phyloP scores from a whole-genome alignment of 257 asterid species.

The Solanum verrucosum region DNA sequence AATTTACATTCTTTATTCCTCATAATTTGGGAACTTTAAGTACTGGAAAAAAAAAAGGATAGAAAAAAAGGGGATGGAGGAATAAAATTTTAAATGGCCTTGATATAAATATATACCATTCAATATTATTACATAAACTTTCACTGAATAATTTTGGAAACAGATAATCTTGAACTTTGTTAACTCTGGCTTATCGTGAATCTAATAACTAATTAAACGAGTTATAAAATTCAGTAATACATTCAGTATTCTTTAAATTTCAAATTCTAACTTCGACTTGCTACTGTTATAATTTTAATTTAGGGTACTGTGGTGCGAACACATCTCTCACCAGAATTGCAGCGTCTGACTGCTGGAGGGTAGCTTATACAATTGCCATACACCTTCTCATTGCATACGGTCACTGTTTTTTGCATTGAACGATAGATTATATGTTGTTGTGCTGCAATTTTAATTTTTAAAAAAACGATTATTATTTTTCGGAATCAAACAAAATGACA shows the following conservation, averaged over 20 bases:
- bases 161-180: too few relatives aligned
- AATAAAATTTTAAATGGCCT: too few relatives aligned
- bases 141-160: too few relatives aligned
- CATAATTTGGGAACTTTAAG: too few relatives aligned
- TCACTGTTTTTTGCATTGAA: too few relatives aligned
- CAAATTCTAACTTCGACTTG: not conserved
- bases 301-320: fast-evolving
- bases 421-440: fast-evolving
- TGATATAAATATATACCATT: too few relatives aligned
- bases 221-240: not conserved
- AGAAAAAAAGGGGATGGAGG: too few relatives aligned
- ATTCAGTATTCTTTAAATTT: not conserved
- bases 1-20: too few relatives aligned
- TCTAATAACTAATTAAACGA: not conserved
- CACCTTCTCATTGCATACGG: not conserved
- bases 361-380: fast-evolving
- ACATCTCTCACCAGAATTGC: fast-evolving
- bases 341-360: fast-evolving
- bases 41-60: too few relatives aligned
- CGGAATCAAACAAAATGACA: not conserved
- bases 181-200: too few relatives aligned
- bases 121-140: too few relatives aligned
- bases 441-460: not conserved
- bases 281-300: not conserved
- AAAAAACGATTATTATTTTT: not conserved